Evolutionary conservation across 306 rosid genomes (phyloP).

Genomic region (Hylodesmum podocarpum): DNA sequence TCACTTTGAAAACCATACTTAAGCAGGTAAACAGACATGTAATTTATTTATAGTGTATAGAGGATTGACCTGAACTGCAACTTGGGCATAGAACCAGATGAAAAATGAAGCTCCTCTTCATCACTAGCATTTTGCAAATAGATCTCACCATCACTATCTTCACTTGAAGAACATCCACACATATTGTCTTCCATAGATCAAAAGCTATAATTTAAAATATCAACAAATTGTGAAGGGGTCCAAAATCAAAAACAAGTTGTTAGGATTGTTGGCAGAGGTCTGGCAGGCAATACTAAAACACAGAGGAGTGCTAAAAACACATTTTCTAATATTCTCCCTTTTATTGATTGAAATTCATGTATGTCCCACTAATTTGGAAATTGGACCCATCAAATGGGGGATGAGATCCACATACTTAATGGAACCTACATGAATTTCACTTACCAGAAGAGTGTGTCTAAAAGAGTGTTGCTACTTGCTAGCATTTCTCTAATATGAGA

Average conservation of each 20-base stretch:
- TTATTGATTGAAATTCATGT: no score
- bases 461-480: no score
- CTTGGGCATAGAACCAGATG: conserved; percentile 48
- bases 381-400: no score
- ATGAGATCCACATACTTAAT: no score
- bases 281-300: no score
- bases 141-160: conserved; percentile 40
- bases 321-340: no score
- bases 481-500: no score
- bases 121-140: conserved; percentile 41
- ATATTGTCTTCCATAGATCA: conserved; percentile 38
- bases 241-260: background rate
- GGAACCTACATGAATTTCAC: no score
- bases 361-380: no score
- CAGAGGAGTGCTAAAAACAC: no score
- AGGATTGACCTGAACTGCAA: conserved; percentile 61
- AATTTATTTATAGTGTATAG: background rate
- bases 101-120: conserved; percentile 43
- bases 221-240: background rate
- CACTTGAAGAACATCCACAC: conserved; percentile 37
- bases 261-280: background rate
- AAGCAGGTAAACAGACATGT: background rate
- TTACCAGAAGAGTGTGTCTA: no score
- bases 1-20: background rate
- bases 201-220: conserved; percentile 9